phyloP scores from a whole-genome alignment of 352 stramenopile genomes.

The Globisporangium mamillatum region DNA sequence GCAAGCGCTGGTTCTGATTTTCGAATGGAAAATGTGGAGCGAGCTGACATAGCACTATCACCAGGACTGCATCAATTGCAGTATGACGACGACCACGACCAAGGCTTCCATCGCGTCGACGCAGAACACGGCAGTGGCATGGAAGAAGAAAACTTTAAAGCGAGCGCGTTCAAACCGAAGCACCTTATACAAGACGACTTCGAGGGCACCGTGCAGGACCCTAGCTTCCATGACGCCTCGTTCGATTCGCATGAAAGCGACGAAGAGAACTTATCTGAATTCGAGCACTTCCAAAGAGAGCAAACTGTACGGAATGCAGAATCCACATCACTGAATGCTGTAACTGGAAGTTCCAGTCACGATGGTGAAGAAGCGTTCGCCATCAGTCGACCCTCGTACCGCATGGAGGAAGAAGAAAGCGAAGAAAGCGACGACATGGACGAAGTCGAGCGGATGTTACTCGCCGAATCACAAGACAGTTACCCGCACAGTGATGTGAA shows the following conservation, averaged over 20 bases:
- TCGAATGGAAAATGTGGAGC: background rate
- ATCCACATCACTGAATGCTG: background rate
- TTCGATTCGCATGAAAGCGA: slow-evolving; percentile 7
- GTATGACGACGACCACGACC: background rate
- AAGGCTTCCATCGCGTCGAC: background rate
- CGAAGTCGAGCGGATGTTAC: slow-evolving; percentile 14
- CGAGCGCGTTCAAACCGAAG: background rate
- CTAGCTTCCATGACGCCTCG: background rate
- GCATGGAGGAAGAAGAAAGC: slow-evolving; percentile 15
- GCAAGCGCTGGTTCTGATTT: background rate
- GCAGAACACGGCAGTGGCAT: background rate
- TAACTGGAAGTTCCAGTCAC: background rate
- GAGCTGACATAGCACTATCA: background rate
- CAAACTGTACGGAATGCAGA: background rate
- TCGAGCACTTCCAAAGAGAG: background rate
- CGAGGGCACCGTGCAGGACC: background rate
- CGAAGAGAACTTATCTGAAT: slow-evolving; percentile 7
- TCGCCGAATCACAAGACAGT: background rate
- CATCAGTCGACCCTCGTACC: background rate
- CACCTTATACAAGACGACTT: background rate
- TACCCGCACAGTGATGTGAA: background rate
- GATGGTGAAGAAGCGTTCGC: background rate
- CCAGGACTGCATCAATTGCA: background rate
- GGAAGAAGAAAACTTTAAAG: background rate
- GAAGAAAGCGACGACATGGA: slow-evolving; percentile 18